Evolutionary conservation across 257 asterid species (phyloP), one percentile per base, ranked within the genome.

Genomic region (Osmanthus fragrans): DNA sequence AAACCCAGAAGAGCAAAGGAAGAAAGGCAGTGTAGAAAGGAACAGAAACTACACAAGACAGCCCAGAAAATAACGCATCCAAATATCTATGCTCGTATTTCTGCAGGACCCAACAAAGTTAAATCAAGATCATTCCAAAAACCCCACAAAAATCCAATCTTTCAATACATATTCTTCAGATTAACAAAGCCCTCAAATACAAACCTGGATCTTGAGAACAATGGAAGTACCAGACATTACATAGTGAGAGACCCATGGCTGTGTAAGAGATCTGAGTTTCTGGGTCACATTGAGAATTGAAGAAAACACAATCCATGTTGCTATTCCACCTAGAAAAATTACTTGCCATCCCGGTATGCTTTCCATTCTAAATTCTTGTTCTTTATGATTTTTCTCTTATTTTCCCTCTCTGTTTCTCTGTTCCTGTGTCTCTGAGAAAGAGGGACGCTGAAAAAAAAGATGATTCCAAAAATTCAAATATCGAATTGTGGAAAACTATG

Each of bases 1-100:
- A 47, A 90, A 93, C 98, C 98, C 98, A 96, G 91, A 93, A 96
- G 66, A 96, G 92, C 88, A 93, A 82, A 73, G 98, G 99, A 71
- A 96, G 97, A 81, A 96, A 93, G 37, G 92, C 97, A 80, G 98
- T 93, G 82, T 92, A 93, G 80, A 96, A 96, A 73, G 99, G 99
- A 82, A 96, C 99, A 54, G 99, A 96, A 79, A 92, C 97, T 77
- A 89, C 94, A 81, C 91, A 92, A 29, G 98, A 93, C 81, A 96
- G 60, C 58, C 82, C 94, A 81, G 97, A 90, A 82, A 93, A 96
- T 25, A 96, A 83, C 72, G 88, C 89, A 89, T 96, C 99, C 91
- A 90, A 80, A 76, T 80, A 80, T 40, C 79, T 81, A 79, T 85
- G 83, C 84, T 86, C 90, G 83, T 85, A 87, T 83, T 90, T 88